Base-by-base conservation (phyloP, 2,329 filamentous ascomycete genomes). In the Aschersonia sp. region DNA sequence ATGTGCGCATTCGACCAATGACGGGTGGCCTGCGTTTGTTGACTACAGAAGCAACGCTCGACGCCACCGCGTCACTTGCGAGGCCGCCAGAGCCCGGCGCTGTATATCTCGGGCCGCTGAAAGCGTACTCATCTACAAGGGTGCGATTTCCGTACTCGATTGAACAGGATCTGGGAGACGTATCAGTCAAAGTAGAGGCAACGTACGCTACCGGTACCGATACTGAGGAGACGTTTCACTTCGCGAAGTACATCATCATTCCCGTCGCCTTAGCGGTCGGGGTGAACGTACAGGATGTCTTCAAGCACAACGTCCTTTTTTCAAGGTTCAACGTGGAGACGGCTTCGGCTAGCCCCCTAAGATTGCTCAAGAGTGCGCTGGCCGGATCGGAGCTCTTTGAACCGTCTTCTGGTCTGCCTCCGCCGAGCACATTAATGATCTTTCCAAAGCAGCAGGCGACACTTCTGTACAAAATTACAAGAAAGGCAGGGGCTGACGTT, bases 281-380 rank as follows among this genome's bases (percentile, higher is more conserved):
- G 4, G 92, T 98, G 52, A 97, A 97, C 54, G 92, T 98, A 5
- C 89, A 97, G 57, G 92, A 98, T 56, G 79, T 94, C 31, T 97
- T 97, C 70, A 94, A 95, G 60, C 79, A 87, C 52, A 69, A 80
- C 6, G 74, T 79, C 0, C 72, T 97, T 0, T 92, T 92, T 58
- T 96, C 89, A 0, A 83, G 83, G 8, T 98, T 98, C 61, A 94
- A 86, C 11, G 83, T 98, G 46, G 88, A 87, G 10, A 88, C 89
- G 0, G 83, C 87, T 1, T 86, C 75, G 48, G 63, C 76, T 30
- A 81, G 83, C 32, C 92, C 92, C 0, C 63, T 97, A 8, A 76
- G 84, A 4, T 68, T 98, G 6, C 72, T 85, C 43, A 76, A 76
- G 47, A 86, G 85, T 53, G 73, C 79, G 46, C 74, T 98, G 1